phyloP scores from a whole-genome alignment of 2,329 filamentous ascomycete species.

The Alternaria hordeiaustralica region DNA sequence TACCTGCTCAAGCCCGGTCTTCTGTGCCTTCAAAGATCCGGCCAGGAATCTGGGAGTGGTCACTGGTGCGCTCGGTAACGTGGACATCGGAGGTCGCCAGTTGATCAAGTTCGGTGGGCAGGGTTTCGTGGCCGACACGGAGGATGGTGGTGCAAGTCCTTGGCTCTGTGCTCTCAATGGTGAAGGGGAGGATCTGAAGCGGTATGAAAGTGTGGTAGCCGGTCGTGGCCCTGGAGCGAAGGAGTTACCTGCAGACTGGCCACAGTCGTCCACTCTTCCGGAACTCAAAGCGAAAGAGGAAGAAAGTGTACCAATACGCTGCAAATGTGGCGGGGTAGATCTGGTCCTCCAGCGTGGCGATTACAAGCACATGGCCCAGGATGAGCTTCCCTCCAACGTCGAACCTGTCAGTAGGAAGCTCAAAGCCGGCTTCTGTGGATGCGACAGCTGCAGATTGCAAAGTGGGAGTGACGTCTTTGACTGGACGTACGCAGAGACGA shows the following conservation, averaged over 20 bases:
- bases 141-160: slow-evolving; percentile 59
- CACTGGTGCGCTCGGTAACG: slow-evolving; percentile 50
- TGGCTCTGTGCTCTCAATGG: slow-evolving; percentile 53
- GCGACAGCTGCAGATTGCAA: slow-evolving; percentile 56
- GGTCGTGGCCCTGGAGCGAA: background rate
- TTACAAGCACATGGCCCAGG: slow-evolving; percentile 29
- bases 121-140: slow-evolving; percentile 58
- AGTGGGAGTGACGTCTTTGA: slow-evolving; percentile 53
- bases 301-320: slow-evolving; percentile 49
- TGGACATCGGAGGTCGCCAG: slow-evolving; percentile 15
- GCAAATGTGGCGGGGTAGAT: slow-evolving; percentile 57
- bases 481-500: slow-evolving; percentile 55
- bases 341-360: slow-evolving; percentile 49
- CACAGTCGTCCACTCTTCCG: slow-evolving; percentile 12
- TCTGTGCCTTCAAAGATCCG: slow-evolving; percentile 44
- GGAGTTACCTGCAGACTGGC: slow-evolving; percentile 45
- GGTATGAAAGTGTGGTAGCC: slow-evolving; percentile 25
- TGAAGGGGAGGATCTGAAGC: slow-evolving; percentile 35
- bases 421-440: slow-evolving; percentile 52
- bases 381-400: slow-evolving; percentile 53
- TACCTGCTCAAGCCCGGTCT: slow-evolving; percentile 55
- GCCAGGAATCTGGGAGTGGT: slow-evolving; percentile 40
- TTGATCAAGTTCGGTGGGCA: slow-evolving; percentile 46
- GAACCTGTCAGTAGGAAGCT: slow-evolving; percentile 53
- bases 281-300: slow-evolving; percentile 18